Conservation (phyloP, 2,329 filamentous ascomycete genomes). For the Aspergillus ibericus region DNA sequence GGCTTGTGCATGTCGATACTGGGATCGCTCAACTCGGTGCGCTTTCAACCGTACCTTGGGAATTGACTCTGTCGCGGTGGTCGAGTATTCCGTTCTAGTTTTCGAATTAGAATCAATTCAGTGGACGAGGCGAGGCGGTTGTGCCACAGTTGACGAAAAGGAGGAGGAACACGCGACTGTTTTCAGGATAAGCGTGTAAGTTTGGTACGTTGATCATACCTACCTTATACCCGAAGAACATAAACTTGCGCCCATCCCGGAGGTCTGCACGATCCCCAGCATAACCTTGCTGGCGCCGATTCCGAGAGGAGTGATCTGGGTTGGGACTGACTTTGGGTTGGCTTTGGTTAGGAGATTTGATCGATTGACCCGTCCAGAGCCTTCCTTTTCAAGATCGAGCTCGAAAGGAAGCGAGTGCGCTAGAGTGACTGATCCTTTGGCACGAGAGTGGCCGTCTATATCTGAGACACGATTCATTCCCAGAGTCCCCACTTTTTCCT, state of each 20-base stretch:
- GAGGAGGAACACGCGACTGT: not conserved
- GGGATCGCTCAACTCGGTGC: slow-evolving; percentile 5
- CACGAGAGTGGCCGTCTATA: slow-evolving; percentile 14
- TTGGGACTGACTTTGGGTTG: not conserved
- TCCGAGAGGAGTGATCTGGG: not conserved
- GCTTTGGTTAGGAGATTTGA: not conserved
- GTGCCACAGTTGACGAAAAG: not conserved
- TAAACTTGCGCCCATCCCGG: not conserved
- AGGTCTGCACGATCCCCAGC: not conserved
- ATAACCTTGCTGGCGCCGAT: not conserved
- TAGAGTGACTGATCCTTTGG: slow-evolving; percentile 13
- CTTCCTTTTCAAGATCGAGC: not conserved
- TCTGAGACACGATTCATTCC: slow-evolving; percentile 23
- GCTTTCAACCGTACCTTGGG: not conserved
- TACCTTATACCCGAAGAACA: not conserved
- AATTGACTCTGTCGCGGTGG: not conserved
- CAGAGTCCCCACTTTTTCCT: slow-evolving; percentile 20
- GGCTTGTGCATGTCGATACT: slow-evolving; percentile 26
- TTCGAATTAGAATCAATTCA: not conserved
- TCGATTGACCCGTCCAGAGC: not conserved
- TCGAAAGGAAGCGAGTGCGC: slow-evolving; percentile 9
- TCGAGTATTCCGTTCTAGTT: not conserved
- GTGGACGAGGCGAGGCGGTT: not conserved
- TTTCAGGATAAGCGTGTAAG: not conserved
- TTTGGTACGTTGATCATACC: slow-evolving; percentile 3